Conservation (phyloP, 345 rosid genomes). For the Populus tremula region DNA sequence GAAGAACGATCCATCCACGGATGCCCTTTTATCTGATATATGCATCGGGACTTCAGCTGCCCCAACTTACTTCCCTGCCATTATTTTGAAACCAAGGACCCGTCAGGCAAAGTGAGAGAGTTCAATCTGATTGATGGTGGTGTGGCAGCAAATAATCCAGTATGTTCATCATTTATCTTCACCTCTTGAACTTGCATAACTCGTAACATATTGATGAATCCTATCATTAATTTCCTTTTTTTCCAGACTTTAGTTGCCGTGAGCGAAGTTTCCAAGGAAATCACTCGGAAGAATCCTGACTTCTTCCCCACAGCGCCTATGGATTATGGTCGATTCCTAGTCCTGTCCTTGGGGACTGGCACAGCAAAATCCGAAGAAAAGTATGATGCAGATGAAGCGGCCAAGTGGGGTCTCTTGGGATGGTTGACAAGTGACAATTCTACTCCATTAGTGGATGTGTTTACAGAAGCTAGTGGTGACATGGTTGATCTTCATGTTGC, state of each 20-base stretch:
- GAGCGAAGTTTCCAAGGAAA: constrained; percentile 50
- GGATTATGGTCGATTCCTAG: constrained; percentile 48
- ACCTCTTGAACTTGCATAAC: too few relatives aligned
- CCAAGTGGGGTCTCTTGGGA: constrained; percentile 61
- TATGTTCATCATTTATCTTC: neutral
- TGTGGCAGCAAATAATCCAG: constrained; percentile 75
- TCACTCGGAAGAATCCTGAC: constrained; percentile 33
- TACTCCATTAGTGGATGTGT: constrained; percentile 56
- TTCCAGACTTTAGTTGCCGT: constrained; percentile 46
- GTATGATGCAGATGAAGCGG: constrained; percentile 42
- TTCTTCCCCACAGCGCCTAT: constrained; percentile 41
- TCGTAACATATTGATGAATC: too few relatives aligned
- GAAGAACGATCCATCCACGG: constrained; percentile 32
- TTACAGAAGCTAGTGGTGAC: constrained; percentile 23
- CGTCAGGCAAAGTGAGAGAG: constrained; percentile 30
- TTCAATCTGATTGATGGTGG: constrained; percentile 79
- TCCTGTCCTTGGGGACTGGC: constrained; percentile 69
- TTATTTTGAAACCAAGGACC: constrained; percentile 35
- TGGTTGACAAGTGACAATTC: constrained; percentile 53
- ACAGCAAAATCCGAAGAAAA: constrained; percentile 32
- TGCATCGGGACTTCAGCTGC: constrained; percentile 65
- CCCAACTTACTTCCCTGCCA: constrained; percentile 66
- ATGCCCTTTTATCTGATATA: constrained; percentile 58
- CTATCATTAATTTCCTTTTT: too few relatives aligned
- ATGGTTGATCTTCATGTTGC: constrained; percentile 62